Evolutionary conservation across 352 stramenopile species (phyloP).

Genomic region (Phytophthora rubi): DNA sequence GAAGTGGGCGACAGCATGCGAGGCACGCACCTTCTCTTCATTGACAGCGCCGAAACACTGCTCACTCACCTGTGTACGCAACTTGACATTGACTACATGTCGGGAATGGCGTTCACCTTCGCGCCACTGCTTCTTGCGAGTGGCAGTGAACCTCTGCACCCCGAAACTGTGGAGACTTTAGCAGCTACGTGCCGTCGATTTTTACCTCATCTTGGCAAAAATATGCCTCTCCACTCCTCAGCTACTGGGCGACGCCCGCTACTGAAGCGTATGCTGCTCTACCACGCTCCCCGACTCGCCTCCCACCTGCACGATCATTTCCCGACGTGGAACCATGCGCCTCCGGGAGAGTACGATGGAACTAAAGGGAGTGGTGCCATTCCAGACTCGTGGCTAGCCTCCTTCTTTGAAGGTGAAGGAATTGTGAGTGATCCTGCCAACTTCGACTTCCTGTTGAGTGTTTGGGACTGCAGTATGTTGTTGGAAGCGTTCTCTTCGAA

Average conservation of each 20-base stretch:
- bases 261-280: conserved; percentile 79
- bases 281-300: conserved; percentile 69
- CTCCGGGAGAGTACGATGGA: conserved; percentile 25
- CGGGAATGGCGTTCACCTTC: conserved; percentile 61
- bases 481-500: conserved; percentile 37
- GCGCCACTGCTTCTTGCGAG: conserved; percentile 59
- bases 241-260: conserved; percentile 48
- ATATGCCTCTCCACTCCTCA: conserved; percentile 35
- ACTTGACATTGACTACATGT: conserved; percentile 59
- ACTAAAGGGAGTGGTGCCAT: conserved; percentile 42
- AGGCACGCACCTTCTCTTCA: conserved; percentile 69
- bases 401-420: conserved; percentile 72
- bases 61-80: conserved; percentile 73
- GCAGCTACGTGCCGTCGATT: conserved; percentile 51
- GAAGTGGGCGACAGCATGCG: conserved; percentile 51
- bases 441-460: conserved; percentile 64
- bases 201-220: conserved; percentile 57
- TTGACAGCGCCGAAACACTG: conserved; percentile 78
- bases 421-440: conserved; percentile 32
- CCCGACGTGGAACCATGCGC: conserved; percentile 60
- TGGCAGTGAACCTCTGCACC: conserved; percentile 71
- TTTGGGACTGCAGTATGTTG: conserved; percentile 80
- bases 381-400: conserved; percentile 74
- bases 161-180: conserved; percentile 65
- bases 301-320: conserved; percentile 83